Evolutionary conservation across 768 basidiomycete species (phyloP).

Genomic region (Boletus reticuloceps): DNA sequence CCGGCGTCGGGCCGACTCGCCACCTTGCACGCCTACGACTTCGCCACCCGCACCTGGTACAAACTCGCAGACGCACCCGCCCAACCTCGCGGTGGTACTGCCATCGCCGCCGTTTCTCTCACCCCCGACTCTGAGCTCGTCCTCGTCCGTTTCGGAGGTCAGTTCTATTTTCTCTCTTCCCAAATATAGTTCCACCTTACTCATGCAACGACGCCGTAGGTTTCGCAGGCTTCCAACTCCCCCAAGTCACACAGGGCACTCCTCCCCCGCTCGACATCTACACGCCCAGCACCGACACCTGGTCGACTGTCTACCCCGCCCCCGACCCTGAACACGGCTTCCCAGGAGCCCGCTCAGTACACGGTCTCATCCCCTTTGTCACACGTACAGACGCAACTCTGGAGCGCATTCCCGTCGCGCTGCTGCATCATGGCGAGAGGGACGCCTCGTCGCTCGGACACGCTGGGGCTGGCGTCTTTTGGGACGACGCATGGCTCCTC

Average conservation of each 20-base stretch:
- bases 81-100: conserved; percentile 40
- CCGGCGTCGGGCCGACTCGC: conserved; percentile 35
- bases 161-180: accelerated
- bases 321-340: conserved; percentile 27
- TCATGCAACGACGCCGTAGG: conserved; percentile 14
- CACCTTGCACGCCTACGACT: conserved; percentile 22
- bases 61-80: conserved; percentile 36
- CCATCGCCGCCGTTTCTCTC: conserved; percentile 28
- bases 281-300: conserved; percentile 21
- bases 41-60: conserved; percentile 29
- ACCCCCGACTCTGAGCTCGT: conserved; percentile 15
- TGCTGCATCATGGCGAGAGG: conserved; percentile 38
- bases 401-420: conserved; percentile 22
- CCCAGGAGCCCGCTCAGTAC: conserved; percentile 36
- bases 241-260: conserved; percentile 3
- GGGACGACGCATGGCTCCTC: conserved; percentile 37
- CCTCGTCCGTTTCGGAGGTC: conserved; percentile 39
- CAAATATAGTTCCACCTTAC: too few relatives aligned
- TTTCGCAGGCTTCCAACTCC: conserved; percentile 28
- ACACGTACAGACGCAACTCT: background rate
- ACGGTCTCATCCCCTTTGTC: conserved; percentile 31
- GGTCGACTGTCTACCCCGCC: conserved; percentile 23
- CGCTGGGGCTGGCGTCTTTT: conserved; percentile 40
- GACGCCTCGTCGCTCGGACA: conserved; percentile 37
- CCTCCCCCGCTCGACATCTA: conserved; percentile 35